These are phyloP conservation scores for Amanita phalloides DNA, from an alignment of 768 basidiomycete genomes.

Conservation along the genomic window DNA sequence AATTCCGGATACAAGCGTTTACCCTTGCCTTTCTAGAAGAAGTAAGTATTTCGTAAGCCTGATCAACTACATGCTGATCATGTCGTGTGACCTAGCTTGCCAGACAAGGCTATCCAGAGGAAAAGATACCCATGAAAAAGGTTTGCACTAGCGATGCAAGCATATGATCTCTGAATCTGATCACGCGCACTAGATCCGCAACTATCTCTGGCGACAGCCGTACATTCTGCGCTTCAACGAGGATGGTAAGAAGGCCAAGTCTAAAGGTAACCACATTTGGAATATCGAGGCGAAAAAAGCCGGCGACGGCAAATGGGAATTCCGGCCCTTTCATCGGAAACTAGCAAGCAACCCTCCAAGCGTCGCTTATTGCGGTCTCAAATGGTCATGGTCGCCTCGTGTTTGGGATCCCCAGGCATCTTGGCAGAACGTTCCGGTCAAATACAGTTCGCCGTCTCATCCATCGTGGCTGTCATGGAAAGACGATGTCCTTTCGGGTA, in stretches of 20 bases:
- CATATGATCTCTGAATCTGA: constrained; percentile 8
- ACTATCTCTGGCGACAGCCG: constrained; percentile 93
- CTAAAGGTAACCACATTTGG: constrained; percentile 99
- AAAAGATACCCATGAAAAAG: constrained; percentile 96
- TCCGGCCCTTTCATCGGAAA: constrained; percentile 81
- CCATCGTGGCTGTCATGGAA: constrained; percentile 89
- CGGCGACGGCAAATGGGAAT: constrained; percentile 70
- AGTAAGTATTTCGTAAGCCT: constrained; percentile 29
- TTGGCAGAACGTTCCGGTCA: constrained; percentile 66
- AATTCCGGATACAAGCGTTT: constrained; percentile 97
- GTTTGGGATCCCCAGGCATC: constrained; percentile 97
- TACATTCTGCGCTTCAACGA: constrained; percentile 97
- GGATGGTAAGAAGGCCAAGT: constrained; percentile 98
- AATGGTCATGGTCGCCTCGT: constrained; percentile 86
- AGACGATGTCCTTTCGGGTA: constrained; percentile 71
- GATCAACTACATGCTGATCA: neutral
- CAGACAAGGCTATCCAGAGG: constrained; percentile 79
- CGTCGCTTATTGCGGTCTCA: constrained; percentile 71
- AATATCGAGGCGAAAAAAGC: constrained; percentile 90
- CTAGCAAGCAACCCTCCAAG: constrained; percentile 76
- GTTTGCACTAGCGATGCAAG: constrained; percentile 26
- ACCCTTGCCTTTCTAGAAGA: constrained; percentile 93
- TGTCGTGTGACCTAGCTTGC: constrained; percentile 43
- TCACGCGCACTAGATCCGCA: constrained; percentile 50
- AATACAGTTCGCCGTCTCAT: constrained; percentile 69